Evolutionary conservation across 805 yeast species (phyloP).

Genomic region (Starmerella stigmatis): DNA sequence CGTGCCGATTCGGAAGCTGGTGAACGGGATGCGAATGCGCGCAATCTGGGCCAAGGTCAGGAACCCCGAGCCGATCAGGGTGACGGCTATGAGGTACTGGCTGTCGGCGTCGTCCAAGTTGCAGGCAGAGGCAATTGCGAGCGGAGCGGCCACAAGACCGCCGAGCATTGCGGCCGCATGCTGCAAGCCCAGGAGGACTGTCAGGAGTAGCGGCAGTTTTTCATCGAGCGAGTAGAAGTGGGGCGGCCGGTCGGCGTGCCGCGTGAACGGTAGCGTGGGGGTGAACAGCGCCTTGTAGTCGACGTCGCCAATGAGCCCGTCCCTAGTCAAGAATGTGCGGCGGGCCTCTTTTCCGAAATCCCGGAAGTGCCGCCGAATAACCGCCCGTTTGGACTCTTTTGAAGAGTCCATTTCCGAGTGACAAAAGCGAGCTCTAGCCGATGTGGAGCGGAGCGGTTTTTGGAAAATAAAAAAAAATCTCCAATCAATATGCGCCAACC

Average conservation of each 20-base stretch:
- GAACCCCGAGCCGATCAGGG: constrained; percentile 60
- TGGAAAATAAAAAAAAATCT: too few relatives aligned
- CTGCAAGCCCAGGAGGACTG: constrained; percentile 71
- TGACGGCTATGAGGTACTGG: constrained; percentile 60
- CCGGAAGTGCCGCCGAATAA: background rate
- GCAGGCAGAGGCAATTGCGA: constrained; percentile 56
- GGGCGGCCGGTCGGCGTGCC: constrained; percentile 48
- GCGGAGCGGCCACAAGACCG: constrained; percentile 77
- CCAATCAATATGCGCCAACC: too few relatives aligned
- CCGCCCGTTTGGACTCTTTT: background rate
- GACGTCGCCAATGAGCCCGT: constrained; percentile 76
- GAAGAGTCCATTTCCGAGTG: too few relatives aligned
- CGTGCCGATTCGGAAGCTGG: constrained; percentile 73
- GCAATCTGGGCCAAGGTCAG: constrained; percentile 68
- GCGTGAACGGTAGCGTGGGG: constrained; percentile 64
- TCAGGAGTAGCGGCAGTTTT: constrained; percentile 69
- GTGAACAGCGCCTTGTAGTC: constrained; percentile 71
- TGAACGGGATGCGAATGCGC: constrained; percentile 61
- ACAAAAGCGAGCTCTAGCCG: too few relatives aligned
- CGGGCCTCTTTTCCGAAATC: constrained; percentile 4
- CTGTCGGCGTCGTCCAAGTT: constrained; percentile 41
- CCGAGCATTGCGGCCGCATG: constrained; percentile 87
- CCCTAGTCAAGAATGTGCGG: constrained; percentile 48
- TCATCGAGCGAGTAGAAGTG: constrained; percentile 65
- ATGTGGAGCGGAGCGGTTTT: too few relatives aligned